Evolutionary conservation across 495 filamentous ascomycete species (phyloP).

Genomic region (Trichoderma erinaceum): DNA sequence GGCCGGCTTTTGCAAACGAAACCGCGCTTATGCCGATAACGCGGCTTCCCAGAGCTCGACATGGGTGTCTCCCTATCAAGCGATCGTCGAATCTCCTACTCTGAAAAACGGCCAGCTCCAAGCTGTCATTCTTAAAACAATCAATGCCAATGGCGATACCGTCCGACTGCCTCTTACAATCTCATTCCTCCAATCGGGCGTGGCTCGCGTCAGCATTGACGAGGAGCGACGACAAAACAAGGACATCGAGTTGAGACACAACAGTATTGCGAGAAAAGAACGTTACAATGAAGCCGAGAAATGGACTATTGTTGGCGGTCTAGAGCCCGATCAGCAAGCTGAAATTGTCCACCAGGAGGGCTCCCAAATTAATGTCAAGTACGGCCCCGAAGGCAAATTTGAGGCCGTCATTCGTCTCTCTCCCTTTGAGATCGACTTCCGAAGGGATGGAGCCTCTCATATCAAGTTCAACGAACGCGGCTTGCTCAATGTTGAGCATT

Average conservation of each 20-base stretch:
- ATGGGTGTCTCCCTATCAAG: slow-evolving; percentile 78
- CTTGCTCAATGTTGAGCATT: slow-evolving; percentile 88
- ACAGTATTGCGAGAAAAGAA: slow-evolving; percentile 80
- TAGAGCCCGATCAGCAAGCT: slow-evolving; percentile 61
- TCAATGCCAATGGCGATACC: slow-evolving; percentile 51
- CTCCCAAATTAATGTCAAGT: slow-evolving; percentile 67
- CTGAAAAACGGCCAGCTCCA: slow-evolving; percentile 76
- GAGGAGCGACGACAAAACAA: slow-evolving; percentile 85
- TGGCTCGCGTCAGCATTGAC: slow-evolving; percentile 79
- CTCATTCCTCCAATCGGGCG: slow-evolving; percentile 82
- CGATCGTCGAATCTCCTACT: slow-evolving; percentile 61
- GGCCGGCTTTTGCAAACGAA: slow-evolving; percentile 93
- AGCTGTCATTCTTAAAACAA: slow-evolving; percentile 70
- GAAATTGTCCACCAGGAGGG: slow-evolving; percentile 52
- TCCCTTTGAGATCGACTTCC: slow-evolving; percentile 81
- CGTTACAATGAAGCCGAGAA: slow-evolving; percentile 86
- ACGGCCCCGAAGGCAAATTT: slow-evolving; percentile 69
- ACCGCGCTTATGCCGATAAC: slow-evolving; percentile 79
- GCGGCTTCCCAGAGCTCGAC: slow-evolving; percentile 54
- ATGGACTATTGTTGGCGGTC: slow-evolving; percentile 78
- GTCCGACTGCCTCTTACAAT: slow-evolving; percentile 77
- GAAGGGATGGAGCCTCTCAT: slow-evolving; percentile 73
- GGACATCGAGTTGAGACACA: slow-evolving; percentile 79
- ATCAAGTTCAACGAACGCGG: slow-evolving; percentile 83
- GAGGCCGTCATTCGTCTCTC: slow-evolving; percentile 75